Evolutionary conservation across 1,284 basidiomycete species (phyloP).

Genomic region (Rhodotorula sp.): DNA sequence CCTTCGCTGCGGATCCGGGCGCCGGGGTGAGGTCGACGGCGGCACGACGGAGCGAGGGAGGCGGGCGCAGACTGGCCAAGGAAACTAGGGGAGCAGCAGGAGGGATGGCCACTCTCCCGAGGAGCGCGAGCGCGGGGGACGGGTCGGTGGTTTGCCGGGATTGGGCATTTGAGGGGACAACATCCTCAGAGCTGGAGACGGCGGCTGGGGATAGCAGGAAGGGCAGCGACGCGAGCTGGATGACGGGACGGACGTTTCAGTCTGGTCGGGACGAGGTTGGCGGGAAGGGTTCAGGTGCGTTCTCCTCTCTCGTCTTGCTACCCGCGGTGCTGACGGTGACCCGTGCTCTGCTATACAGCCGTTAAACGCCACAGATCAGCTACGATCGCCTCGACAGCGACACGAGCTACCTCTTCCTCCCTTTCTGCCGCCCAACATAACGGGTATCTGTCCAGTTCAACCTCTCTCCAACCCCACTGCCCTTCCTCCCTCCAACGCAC

Average conservation of each 20-base stretch:
- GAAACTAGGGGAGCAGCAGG: not conserved
- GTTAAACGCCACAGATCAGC: not conserved
- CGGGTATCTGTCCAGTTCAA: not conserved
- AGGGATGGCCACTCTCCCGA: not conserved
- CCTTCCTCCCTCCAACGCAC: not conserved
- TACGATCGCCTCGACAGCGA: not conserved
- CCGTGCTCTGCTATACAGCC: not conserved
- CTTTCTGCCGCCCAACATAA: not conserved
- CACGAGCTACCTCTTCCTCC: not conserved
- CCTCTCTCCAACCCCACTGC: not conserved
- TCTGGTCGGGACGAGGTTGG: not conserved
- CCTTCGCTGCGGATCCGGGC: too few species aligned
- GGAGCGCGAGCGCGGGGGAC: not conserved
- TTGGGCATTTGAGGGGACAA: not conserved
- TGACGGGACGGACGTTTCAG: not conserved
- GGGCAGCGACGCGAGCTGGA: not conserved
- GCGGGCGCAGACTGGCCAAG: too few species aligned
- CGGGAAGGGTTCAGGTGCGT: not conserved
- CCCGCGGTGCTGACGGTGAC: too few species aligned
- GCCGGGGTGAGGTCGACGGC: too few species aligned
- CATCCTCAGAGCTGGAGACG: not conserved
- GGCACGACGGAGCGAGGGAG: too few species aligned
- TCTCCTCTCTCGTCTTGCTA: not conserved
- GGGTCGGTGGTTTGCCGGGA: not conserved
- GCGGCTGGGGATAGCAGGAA: not conserved